These are phyloP conservation scores for Malus orientalis DNA, from an alignment of 306 rosid species.

Conservation along the genomic window DNA sequence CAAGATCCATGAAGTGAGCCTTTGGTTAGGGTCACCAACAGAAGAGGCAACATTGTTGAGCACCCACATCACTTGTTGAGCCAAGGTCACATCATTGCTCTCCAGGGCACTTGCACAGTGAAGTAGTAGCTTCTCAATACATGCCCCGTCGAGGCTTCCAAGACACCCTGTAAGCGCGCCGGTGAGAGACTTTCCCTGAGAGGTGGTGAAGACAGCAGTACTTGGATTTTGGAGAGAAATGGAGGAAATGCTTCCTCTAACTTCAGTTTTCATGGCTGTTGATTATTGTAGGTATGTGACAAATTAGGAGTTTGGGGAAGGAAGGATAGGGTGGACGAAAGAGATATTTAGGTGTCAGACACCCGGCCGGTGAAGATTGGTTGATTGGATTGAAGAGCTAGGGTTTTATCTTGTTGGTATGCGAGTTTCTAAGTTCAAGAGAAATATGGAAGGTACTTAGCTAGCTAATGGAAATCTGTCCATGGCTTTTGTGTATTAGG, in stretches of 20 bases:
- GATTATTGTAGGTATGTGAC: not conserved
- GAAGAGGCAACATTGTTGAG: conserved; percentile 87
- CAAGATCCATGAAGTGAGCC: conserved; percentile 86
- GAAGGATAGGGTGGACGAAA: not conserved
- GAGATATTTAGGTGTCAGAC: conserved; percentile 2
- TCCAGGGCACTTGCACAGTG: conserved; percentile 92
- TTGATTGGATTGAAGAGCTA: conserved; percentile 18
- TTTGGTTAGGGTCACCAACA: conserved; percentile 77
- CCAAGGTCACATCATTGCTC: conserved; percentile 73
- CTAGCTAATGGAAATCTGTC: not conserved
- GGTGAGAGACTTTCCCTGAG: conserved; percentile 31
- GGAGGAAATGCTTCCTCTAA: conserved; percentile 41
- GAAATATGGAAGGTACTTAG: not conserved
- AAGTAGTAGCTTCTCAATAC: conserved; percentile 77
- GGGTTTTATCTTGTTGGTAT: conserved; percentile 16
- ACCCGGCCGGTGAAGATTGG: conserved; percentile 19
- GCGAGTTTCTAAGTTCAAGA: conserved; percentile 2
- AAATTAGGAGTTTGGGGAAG: not conserved
- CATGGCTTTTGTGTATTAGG: not conserved
- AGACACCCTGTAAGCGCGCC: conserved; percentile 75
- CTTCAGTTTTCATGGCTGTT: conserved; percentile 60
- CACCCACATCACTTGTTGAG: conserved; percentile 99
- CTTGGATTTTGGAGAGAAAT: conserved; percentile 53
- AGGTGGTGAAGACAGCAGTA: conserved; percentile 30
- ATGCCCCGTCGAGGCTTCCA: conserved; percentile 81